These are phyloP conservation scores for Pyrenula massariospora DNA, from an alignment of 495 filamentous ascomycete genomes.

Conservation along the genomic window DNA sequence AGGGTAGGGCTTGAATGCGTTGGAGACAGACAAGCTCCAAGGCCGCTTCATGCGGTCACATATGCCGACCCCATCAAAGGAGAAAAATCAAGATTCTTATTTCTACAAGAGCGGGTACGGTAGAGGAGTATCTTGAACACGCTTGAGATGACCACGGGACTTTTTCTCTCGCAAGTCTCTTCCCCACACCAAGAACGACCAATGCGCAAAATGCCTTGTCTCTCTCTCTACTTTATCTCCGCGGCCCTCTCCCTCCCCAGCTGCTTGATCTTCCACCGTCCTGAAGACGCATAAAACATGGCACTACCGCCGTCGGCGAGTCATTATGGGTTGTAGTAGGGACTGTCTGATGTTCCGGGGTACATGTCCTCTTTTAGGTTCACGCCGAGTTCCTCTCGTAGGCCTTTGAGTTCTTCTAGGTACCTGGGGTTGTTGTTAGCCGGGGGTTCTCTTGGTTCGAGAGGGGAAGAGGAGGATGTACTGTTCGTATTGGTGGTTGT, in stretches of 20 bases:
- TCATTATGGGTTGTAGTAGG: slow-evolving; percentile 6
- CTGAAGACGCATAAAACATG: too few relatives aligned
- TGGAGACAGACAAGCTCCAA: too few relatives aligned
- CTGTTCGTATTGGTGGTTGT: slow-evolving; percentile 92
- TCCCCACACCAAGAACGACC: not conserved
- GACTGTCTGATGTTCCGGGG: slow-evolving; percentile 49
- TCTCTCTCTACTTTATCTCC: not conserved
- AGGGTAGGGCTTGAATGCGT: too few relatives aligned
- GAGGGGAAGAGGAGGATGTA: not conserved
- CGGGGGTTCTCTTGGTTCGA: not conserved
- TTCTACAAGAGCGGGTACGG: not conserved
- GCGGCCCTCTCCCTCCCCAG: too few relatives aligned
- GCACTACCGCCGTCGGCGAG: too few relatives aligned
- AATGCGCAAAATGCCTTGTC: not conserved
- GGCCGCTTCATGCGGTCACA: too few relatives aligned
- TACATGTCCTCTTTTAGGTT: slow-evolving; percentile 89
- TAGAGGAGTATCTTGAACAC: not conserved
- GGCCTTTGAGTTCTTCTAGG: slow-evolving; percentile 78
- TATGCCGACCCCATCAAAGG: too few relatives aligned
- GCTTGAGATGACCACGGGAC: too few relatives aligned
- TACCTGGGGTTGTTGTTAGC: slow-evolving; percentile 29
- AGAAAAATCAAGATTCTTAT: too few relatives aligned
- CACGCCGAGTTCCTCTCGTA: slow-evolving; percentile 90
- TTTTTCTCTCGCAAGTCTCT: too few relatives aligned
- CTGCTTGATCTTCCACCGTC: too few relatives aligned